Evolutionary conservation across 805 yeast species (phyloP), one percentile per base, ranked within the genome.

Genomic region (Candida succiphila): DNA sequence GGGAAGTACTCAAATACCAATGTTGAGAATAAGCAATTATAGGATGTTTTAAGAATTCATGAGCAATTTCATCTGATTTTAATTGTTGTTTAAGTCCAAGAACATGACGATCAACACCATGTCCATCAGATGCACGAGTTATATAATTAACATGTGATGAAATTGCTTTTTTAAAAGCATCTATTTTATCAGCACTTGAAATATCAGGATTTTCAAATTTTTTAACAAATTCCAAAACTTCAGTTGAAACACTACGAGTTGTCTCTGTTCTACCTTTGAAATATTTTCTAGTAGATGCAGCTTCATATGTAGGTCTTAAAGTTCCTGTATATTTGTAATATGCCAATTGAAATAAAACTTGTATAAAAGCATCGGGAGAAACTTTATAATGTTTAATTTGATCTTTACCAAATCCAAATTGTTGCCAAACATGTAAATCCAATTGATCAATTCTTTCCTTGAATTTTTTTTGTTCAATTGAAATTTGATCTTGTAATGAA

Each of bases 221-320:
- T 51, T 72, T 63, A 37, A 82, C 94, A 58, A 87, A 83, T 23
- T 63, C 63, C 31, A 71, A 64, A 18, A 86, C 71, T 52, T 81
- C 94, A 33, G 54, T 53, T 7, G 95, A 77, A 9, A 85, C 95
- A 4, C 86, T 63, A 50, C 98, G 73, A 40, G 92, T 86, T 17
- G 96, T 82, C 60, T 89, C 98, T 7, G 97, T 89, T 56, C 98
- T 75, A 36, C 98, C 98, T 49, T 73, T 77, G 51, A 75, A 80
- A 58, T 69, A 89, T 54, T 75, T 79, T 58, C 97, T 76, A 2
- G 96, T 89, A 16, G 97, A 85, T 3, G 96, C 96, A 33, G 95
- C 79, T 60, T 89, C 98, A 60, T 89, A 89, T 10, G 96, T 89
- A 42, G 96, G 96, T 51, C 89, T 72, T 34, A 75, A 66, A 34